These are phyloP conservation scores for Cercospora nicotianae DNA, from an alignment of 2,329 filamentous ascomycete genomes.

Conservation along the genomic window DNA sequence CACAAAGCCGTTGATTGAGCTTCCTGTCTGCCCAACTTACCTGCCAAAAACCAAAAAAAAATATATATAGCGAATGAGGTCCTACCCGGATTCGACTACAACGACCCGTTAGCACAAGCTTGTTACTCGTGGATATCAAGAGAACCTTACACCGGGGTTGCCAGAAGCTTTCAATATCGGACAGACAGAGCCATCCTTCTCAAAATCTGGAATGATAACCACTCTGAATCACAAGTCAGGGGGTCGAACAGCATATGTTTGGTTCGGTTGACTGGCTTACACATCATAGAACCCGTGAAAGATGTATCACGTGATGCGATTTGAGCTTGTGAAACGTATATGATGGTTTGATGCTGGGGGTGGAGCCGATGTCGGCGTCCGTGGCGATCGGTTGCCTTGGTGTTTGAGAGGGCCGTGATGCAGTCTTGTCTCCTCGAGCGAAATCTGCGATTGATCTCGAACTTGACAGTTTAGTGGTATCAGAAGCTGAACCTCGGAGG, in stretches of 20 bases:
- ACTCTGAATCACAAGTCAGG: background rate
- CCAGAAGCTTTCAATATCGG: conserved; percentile 6
- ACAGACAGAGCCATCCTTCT: background rate
- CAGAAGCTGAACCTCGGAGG: too few relatives aligned
- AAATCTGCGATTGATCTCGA: too few relatives aligned
- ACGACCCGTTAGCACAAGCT: background rate
- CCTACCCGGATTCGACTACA: background rate
- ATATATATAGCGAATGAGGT: too few relatives aligned
- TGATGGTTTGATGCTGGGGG: background rate
- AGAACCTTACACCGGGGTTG: conserved; percentile 1
- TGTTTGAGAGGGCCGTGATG: background rate
- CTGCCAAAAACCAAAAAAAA: too few relatives aligned
- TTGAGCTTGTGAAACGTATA: background rate
- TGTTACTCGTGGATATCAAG: background rate
- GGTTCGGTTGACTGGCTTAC: background rate
- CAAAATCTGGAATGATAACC: conserved; percentile 12
- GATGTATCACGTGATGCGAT: background rate
- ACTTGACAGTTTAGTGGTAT: too few relatives aligned
- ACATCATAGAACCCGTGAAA: conserved; percentile 7
- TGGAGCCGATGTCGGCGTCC: background rate
- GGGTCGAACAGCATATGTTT: background rate
- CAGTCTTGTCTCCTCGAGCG: background rate
- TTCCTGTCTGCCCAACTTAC: too few relatives aligned
- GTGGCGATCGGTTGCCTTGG: background rate
- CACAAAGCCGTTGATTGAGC: too few relatives aligned